Evolutionary conservation across 2,329 filamentous ascomycete genomes (phyloP).

Genomic region (Alternaria gaisen): DNA sequence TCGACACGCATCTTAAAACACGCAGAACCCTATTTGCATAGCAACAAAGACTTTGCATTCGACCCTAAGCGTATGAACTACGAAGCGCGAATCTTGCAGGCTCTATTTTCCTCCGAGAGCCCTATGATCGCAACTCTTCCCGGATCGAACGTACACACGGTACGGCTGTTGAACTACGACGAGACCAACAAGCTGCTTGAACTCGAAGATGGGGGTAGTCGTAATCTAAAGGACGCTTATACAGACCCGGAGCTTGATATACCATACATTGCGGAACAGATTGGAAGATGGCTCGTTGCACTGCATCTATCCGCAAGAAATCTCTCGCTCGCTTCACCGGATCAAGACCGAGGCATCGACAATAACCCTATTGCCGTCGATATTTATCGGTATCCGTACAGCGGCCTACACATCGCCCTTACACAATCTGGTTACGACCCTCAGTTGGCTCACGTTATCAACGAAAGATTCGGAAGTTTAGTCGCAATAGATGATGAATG

Average conservation of each 20-base stretch:
- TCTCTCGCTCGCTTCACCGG: slow-evolving; percentile 21
- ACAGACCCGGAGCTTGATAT: slow-evolving; percentile 29
- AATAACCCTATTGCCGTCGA: slow-evolving; percentile 42
- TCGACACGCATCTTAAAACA: slow-evolving; percentile 46
- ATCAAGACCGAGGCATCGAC: slow-evolving; percentile 1
- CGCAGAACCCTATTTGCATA: slow-evolving; percentile 42
- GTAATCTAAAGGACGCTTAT: slow-evolving; percentile 47
- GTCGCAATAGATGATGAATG: slow-evolving; percentile 43
- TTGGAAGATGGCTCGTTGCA: slow-evolving; percentile 46
- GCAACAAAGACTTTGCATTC: slow-evolving; percentile 36
- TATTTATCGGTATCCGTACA: slow-evolving; percentile 45
- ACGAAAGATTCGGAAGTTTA: slow-evolving; percentile 39
- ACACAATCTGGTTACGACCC: slow-evolving; percentile 32
- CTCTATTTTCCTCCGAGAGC: slow-evolving; percentile 17
- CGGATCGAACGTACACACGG: slow-evolving; percentile 27
- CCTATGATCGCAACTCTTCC: slow-evolving; percentile 13
- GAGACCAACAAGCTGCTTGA: slow-evolving; percentile 36
- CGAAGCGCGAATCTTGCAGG: slow-evolving; percentile 38
- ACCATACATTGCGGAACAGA: slow-evolving; percentile 26
- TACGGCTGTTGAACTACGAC: slow-evolving; percentile 37
- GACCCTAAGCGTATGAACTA: slow-evolving; percentile 46
- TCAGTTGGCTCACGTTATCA: slow-evolving; percentile 34
- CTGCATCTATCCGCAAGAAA: slow-evolving; percentile 33
- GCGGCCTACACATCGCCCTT: slow-evolving; percentile 35
- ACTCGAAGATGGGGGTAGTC: slow-evolving; percentile 43